These are phyloP conservation scores for Pilatotrama ljubarskyi DNA, from an alignment of 768 basidiomycete genomes.

Conservation along the genomic window DNA sequence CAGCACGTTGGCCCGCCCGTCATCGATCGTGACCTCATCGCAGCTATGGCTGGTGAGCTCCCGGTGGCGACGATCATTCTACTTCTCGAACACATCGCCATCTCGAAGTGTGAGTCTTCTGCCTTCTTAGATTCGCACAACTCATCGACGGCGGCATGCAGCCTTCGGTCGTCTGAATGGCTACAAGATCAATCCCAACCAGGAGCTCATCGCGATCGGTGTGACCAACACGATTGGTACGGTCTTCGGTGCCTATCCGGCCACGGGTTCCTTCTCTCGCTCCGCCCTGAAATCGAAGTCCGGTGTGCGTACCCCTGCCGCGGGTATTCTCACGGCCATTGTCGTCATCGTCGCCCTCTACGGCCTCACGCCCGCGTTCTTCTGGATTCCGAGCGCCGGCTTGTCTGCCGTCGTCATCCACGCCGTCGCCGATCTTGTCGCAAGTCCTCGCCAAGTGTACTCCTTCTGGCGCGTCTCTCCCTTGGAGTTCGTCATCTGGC, in stretches of 20 bases:
- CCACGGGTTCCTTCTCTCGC: constrained; percentile 98
- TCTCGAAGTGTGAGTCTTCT: constrained; percentile 80
- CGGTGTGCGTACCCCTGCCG: constrained; percentile 94
- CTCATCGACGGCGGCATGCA: constrained; percentile 31
- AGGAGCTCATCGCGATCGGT: constrained; percentile 97
- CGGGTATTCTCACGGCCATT: constrained; percentile 81
- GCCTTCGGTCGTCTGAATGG: constrained; percentile 93
- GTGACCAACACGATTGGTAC: constrained; percentile 92
- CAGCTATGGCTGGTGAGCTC: constrained; percentile 71
- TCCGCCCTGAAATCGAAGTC: constrained; percentile 95
- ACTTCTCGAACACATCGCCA: constrained; percentile 94
- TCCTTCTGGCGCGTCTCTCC: constrained; percentile 94
- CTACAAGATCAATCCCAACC: constrained; percentile 92
- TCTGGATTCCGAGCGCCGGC: constrained; percentile 79
- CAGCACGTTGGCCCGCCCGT: constrained; percentile 53
- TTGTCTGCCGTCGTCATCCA: constrained; percentile 96
- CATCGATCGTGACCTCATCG: constrained; percentile 53
- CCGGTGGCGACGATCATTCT: constrained; percentile 88
- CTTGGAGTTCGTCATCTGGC: constrained; percentile 88
- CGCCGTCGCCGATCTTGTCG: constrained; percentile 85
- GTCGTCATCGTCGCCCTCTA: constrained; percentile 94
- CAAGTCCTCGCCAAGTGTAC: constrained; percentile 80
- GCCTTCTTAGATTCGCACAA: background rate
- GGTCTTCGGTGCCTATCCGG: constrained; percentile 89
- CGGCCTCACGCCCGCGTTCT: constrained; percentile 91